Evolutionary conservation across 202 grass and related monocot genomes (phyloP), one percentile per base, ranked within the genome.

Genomic region (Bolboschoenoplectus hybrid): DNA sequence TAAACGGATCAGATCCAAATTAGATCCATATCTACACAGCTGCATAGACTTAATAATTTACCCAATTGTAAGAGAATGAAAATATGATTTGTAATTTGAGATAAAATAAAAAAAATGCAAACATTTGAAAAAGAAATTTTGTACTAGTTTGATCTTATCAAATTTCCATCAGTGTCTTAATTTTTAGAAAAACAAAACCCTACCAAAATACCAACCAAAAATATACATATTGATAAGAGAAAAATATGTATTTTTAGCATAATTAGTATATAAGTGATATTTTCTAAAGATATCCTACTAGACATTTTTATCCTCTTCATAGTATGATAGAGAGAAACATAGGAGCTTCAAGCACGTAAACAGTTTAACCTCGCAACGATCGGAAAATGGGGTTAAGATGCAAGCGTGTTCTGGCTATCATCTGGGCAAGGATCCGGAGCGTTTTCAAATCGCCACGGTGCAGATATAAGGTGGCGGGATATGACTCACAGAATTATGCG

Each of bases 301-400:
- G 9, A 79, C 12, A 79, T 41, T 38, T 36, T 9, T 57, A 58
- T 79, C 12, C 34, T 79, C 50, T 19, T 55, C 49, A 14, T n/a
- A 79, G 35, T 58, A 40, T 34, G 6, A 79, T 56, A 17, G 9
- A 57, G 34, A 57, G 12, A 56, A 76, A 39, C 0, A 56, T 7
- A 75, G 26, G 47, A 35, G 7, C 26, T 9, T 53, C 0, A 57
- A 78, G 9, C n/a, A 6, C 66, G 2, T 17, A 69, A 69, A 69
- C 6, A 66, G 14, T 1, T 34, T 74, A 7, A 74, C n/a, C 70
- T 20, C 44, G 1, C 1, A n/a, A 17, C 9, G 2, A 4, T 79
- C 40, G 9, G 58, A 58, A 56, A 79, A 79, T 79, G 74, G 74
- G 74, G 74, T 39, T 39, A 4, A 79, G 35, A 52, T 79, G 74